Evolutionary conservation across 2,329 filamentous ascomycete species (phyloP).

Genomic region (Emmonsiellopsis sp.): DNA sequence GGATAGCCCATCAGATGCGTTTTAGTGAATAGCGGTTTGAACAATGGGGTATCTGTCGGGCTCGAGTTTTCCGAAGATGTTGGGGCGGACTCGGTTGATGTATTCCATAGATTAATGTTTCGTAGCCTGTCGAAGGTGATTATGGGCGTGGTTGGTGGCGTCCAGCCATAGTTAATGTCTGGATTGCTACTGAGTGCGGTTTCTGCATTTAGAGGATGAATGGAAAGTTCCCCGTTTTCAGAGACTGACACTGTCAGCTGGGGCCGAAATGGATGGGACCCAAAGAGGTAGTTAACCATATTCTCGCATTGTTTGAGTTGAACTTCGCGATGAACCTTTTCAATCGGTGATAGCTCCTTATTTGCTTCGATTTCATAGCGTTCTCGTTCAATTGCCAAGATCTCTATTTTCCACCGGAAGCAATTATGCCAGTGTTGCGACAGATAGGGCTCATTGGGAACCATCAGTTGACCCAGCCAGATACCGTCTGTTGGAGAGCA

Average conservation of each 20-base stretch:
- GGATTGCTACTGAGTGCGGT: neutral
- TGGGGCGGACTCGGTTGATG: neutral
- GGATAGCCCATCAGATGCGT: too few relatives aligned
- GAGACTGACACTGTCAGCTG: neutral
- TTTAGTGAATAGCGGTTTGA: neutral
- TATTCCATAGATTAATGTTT: neutral
- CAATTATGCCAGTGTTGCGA: constrained; percentile 8
- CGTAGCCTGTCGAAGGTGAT: neutral
- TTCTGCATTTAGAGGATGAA: neutral
- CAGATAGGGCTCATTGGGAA: neutral
- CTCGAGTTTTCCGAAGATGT: neutral
- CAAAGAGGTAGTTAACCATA: neutral
- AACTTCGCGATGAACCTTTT: neutral
- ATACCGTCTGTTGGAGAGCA: neutral
- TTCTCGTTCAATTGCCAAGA: constrained; percentile 6
- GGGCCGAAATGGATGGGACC: neutral
- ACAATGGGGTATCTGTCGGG: neutral
- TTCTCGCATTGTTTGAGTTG: neutral
- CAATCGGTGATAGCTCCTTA: neutral
- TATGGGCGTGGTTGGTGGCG: neutral
- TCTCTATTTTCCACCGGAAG: constrained; percentile 7
- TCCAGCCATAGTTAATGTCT: neutral
- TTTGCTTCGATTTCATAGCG: constrained; percentile 1
- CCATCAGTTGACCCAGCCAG: constrained; percentile 7
- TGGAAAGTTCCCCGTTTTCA: too few relatives aligned